These are phyloP conservation scores for Houttuynia cordata DNA, from an alignment of 164 flowering plant species.

Conservation along the genomic window DNA sequence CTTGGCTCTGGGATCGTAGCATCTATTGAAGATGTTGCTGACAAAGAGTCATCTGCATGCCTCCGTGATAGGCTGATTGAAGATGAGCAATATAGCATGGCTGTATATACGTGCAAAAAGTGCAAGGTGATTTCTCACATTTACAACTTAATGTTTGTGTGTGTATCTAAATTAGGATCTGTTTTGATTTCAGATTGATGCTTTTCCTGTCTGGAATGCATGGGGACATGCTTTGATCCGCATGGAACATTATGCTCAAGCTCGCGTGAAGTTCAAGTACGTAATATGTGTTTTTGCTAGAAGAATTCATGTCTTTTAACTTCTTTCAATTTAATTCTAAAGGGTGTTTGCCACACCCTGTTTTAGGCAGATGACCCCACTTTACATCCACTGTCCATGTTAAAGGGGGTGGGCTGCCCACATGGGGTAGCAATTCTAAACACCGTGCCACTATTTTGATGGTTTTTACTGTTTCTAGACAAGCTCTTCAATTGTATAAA, in stretches of 20 bases:
- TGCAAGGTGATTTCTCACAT: constrained; percentile 53
- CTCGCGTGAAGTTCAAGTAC: constrained; percentile 95
- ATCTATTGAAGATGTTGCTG: constrained; percentile 93
- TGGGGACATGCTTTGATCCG: constrained; percentile 98
- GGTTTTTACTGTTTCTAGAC: constrained; percentile 39
- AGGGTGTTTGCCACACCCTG: no score
- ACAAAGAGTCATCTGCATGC: constrained; percentile 73
- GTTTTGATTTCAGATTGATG: constrained; percentile 63
- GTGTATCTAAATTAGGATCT: constrained; percentile 1
- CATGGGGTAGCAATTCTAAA: no score
- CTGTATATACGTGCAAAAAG: constrained; percentile 93
- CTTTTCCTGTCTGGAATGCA: constrained; percentile 93
- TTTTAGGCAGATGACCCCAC: no score
- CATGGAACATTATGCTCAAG: constrained; percentile 94
- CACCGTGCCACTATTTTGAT: not conserved
- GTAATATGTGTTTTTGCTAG: constrained; percentile 7
- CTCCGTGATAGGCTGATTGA: constrained; percentile 80
- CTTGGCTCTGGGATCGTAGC: constrained; percentile 93
- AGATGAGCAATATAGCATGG: constrained; percentile 96
- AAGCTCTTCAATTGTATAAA: constrained; percentile 87
- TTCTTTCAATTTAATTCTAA: not conserved
- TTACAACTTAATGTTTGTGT: not conserved
- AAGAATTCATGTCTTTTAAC: not conserved
- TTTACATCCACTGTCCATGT: no score
- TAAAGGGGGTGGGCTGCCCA: no score